Evolutionary conservation across 441 rosid species (phyloP).

Genomic region (Lepidium campestre): DNA sequence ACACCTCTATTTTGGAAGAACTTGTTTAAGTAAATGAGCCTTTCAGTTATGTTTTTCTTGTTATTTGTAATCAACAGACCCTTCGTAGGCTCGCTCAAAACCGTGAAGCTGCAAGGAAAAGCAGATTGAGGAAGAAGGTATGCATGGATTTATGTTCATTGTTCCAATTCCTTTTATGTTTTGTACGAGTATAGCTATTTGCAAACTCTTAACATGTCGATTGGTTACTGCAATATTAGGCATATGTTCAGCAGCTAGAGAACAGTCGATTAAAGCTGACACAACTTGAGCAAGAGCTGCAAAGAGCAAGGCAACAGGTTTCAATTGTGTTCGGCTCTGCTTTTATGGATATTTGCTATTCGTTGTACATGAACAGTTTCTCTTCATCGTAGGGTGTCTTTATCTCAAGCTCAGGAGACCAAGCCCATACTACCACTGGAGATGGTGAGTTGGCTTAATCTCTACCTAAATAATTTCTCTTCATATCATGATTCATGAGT

Average conservation of each 20-base stretch:
- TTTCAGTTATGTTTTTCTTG: slow-evolving; percentile 15
- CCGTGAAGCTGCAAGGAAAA: slow-evolving; percentile 99
- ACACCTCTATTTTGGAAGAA: background rate
- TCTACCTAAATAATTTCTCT: background rate
- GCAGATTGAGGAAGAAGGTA: slow-evolving; percentile 93
- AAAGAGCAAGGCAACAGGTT: slow-evolving; percentile 98
- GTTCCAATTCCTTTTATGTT: background rate
- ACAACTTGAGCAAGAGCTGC: slow-evolving; percentile 97
- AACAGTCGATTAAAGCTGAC: slow-evolving; percentile 90
- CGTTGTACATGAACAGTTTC: background rate
- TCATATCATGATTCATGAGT: background rate
- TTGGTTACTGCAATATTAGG: slow-evolving; percentile 39
- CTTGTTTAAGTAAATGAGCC: background rate
- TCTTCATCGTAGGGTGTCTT: slow-evolving; percentile 61
- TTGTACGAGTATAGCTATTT: background rate
- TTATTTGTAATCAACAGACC: slow-evolving; percentile 53
- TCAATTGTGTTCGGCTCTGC: background rate
- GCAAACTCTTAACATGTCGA: background rate
- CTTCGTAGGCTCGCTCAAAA: slow-evolving; percentile 99
- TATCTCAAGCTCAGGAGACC: slow-evolving; percentile 97
- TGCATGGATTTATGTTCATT: slow-evolving; percentile 9
- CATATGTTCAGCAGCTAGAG: slow-evolving; percentile 96
- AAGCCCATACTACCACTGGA: slow-evolving; percentile 79
- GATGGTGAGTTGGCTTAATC: slow-evolving; percentile 51
- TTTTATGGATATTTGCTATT: background rate